Base-by-base conservation (phyloP, 768 basidiomycete genomes). In the Boletus huronensis region DNA sequence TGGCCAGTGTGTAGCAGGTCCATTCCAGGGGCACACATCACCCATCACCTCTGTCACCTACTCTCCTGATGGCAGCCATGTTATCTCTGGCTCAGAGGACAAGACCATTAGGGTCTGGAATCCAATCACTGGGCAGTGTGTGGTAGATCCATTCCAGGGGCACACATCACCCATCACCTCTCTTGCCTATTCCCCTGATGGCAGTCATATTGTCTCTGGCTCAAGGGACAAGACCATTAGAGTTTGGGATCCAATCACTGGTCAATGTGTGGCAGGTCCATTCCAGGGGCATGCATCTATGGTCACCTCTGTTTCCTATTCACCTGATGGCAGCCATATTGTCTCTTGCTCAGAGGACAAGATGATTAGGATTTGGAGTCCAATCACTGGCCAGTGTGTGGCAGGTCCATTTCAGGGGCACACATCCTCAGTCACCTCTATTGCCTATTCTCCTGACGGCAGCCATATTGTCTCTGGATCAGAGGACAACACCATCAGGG, bases 261-360 rank as follows among this genome's bases (percentile, higher is more conserved):
- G 60, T 25, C 36, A 39, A 7, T 32, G 47, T 50, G 17, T 63
- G 43, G 50, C 43, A 38, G 57, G 53, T 47, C 48, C 54, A 31
- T 26, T 56, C 11, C 29, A 54, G 2, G 53, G 48, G 2, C 41
- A 42, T 3, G 4, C 16, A 6, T 3, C 7, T 7, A 0, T 0
- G 0, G 34, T 35, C 34, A 35, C 16, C 7, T 58, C 61, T 47
- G 52, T 66, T 43, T 56, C 53, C 5, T 56, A 61, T 29, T 71
- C 68, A 46, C 63, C 58, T 26, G 46, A 62, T 59, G 54, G 58
- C 1, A 55, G 13, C 23, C 40, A 51, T 1, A 40, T 73, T 31
- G 60, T 58, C 31, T 66, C 68, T 50, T 63, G 66, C 11, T 67
- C 65, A 6, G 0, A 23, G 9, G 67, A 71, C 50, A 57, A 52